Base-by-base conservation (phyloP, 495 filamentous ascomycete species). In the Barbatosphaeria neglecta region DNA sequence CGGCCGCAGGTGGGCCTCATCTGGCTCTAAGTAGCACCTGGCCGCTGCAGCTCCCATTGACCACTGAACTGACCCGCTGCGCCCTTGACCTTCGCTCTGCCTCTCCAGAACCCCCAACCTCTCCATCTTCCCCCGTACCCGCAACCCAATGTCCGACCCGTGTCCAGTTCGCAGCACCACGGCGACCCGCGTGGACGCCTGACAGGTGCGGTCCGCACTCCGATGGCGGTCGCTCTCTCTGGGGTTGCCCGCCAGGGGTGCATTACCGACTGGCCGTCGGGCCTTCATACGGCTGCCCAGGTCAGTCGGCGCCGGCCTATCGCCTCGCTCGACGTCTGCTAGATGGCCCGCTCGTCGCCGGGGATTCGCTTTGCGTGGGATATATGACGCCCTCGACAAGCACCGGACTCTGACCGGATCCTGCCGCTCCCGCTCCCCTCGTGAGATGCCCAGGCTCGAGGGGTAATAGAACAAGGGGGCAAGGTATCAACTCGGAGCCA, bases 21-120 rank as follows among this genome's bases (percentile, higher is more conserved):
- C 15, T 37, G 7, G 28, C 33, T 37, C n/a, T n/a, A n/a, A n/a
- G n/a, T n/a, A n/a, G n/a, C n/a, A n/a, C 22, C 44, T 5, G 23
- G 27, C 23, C 20, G 35, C 44, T 46, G 31, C 22, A 38, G 15
- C 9, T n/a, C n/a, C n/a, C 8, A 31, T 31, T 31, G 16, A 22
- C 19, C 17, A 13, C 27, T 31, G 16, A 13, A 58, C 54, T 61
- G 55, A 51, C 51, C 40, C 47, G 18, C 41, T 37, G 31, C 50
- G 46, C 51, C 53, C 57, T 57, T 58, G 52, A n/a, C n/a, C 48
- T 46, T 13, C 27, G 27, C 15, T 55, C 46, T 42, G 48, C 16
- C 22, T 42, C 45, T 55, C 51, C 55, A 60, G 45, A 23, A n/a
- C 46, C 23, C 22, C 31, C 24, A 33, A 42, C 46, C 51, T 49